Evolutionary conservation across 169 alveolate genomes (phyloP), one percentile per base, ranked within the genome.

Genomic region (Eimeria zaria): DNA sequence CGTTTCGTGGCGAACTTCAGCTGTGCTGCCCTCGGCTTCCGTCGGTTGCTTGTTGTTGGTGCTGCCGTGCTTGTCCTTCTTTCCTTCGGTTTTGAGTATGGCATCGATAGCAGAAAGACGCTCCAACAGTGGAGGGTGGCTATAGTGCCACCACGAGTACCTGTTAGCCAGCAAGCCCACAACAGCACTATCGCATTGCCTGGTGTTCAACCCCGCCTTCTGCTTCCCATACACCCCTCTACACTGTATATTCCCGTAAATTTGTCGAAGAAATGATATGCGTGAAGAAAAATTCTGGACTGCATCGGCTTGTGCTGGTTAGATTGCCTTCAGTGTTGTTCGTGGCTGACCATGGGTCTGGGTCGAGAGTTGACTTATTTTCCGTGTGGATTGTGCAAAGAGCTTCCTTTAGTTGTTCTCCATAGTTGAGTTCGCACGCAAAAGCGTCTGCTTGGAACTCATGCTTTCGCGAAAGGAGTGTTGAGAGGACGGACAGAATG

Each of bases 391-490:
- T 83, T 60, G 97, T 97, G 64, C 95, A 91, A 46, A 98, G 97
- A 2, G 98, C 98, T 58, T 92, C 93, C 88, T 97, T 97, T 76
- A 98, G 97, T 24, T 96, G 96, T 8, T 95, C 97, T 3, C 98
- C 98, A 88, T 96, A 93, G 48, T 98, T 98, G 95, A 95, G 95
- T 76, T 97, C 83, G 94, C 97, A 98, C 0, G 99, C 99, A 91
- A 97, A 98, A 9, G 97, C 95, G 88, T 98, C 99, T 20, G 99
- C 99, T 95, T 98, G 96, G 95, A 91, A 97, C 90, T 98, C 99
- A 55, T 95, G 96, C 41, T 71, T 76, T 62, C 99, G 97, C 67
- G 98, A 97, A 62, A 96, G 67, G 44, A 93, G 71, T 41, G 97
- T 97, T 46, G 91, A 89, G 58, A 96, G 64, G 48, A 96, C 90